Evolutionary conservation across 257 asterid genomes (phyloP).

Genomic region (Solanum virginianum): DNA sequence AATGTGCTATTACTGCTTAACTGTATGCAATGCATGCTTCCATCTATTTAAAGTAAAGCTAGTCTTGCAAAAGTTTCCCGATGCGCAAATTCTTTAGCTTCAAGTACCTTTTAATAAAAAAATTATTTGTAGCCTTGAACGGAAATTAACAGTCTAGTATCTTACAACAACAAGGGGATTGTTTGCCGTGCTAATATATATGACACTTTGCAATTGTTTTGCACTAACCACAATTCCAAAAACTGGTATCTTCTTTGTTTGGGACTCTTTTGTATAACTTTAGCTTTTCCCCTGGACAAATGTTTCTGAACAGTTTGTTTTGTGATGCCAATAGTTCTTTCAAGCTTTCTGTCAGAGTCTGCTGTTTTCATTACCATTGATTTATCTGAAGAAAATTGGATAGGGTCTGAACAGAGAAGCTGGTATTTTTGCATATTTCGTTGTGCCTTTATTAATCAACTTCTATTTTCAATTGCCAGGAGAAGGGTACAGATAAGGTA

Average conservation of each 20-base stretch:
- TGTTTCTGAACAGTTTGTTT: neutral
- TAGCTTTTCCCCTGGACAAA: neutral
- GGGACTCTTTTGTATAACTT: neutral
- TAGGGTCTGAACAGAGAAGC: neutral
- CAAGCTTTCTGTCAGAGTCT: neutral
- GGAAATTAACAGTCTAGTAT: neutral
- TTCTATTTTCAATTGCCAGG: conserved; percentile 23
- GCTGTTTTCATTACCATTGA: neutral
- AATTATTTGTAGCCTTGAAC: neutral
- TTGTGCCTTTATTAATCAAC: neutral
- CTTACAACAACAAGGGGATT: neutral
- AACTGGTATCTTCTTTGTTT: neutral
- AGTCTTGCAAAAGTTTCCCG: neutral
- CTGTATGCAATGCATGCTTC: neutral
- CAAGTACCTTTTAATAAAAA: neutral
- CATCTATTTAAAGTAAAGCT: neutral
- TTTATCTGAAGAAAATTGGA: neutral
- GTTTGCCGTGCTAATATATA: neutral
- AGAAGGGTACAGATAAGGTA: conserved; percentile 39
- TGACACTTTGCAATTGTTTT: neutral
- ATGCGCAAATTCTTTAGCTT: neutral
- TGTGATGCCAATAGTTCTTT: neutral
- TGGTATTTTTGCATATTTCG: neutral
- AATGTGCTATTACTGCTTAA: neutral
- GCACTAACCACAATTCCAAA: neutral